Evolutionary conservation across 345 rosid species (phyloP).

Genomic region (Pelargonium nanum): DNA sequence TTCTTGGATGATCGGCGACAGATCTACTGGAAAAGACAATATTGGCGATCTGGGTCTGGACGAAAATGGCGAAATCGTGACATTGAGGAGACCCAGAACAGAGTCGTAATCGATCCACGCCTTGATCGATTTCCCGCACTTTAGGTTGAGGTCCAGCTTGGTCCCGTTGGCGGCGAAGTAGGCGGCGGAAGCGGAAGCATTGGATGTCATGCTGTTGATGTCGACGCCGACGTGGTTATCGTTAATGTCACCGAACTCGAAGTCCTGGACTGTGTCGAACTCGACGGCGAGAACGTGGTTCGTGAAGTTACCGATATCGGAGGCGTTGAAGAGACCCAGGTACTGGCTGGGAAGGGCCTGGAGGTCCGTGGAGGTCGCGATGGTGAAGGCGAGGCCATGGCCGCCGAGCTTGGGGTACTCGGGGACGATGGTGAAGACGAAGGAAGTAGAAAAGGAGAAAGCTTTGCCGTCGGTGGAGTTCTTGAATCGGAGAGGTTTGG

Average conservation of each 20-base stretch:
- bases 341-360: conserved; percentile 59
- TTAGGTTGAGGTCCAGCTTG: conserved; percentile 40
- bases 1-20: conserved; percentile 39
- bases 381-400: conserved; percentile 77
- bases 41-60: conserved; percentile 49
- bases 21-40: conserved; percentile 47
- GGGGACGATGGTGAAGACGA: conserved; percentile 59
- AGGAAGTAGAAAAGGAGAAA: conserved; percentile 67
- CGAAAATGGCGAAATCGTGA: conserved; percentile 56
- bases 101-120: conserved; percentile 85
- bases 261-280: conserved; percentile 66
- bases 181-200: conserved; percentile 29
- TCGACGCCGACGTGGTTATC: conserved; percentile 87
- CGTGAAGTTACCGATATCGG: conserved; percentile 41
- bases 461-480: conserved; percentile 29
- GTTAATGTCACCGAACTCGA: conserved; percentile 57
- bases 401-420: conserved; percentile 64
- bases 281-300: conserved; percentile 69
- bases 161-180: conserved; percentile 24
- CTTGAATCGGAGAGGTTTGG: conserved; percentile 50
- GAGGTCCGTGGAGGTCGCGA: conserved; percentile 36
- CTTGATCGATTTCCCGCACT: conserved; percentile 47
- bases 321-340: conserved; percentile 53
- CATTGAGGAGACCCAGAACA: conserved; percentile 24
- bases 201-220: conserved; percentile 54